Evolutionary conservation across 2,329 filamentous ascomycete species (phyloP), one percentile per base, ranked within the genome.

Genomic region (Hypoxylon sp.): DNA sequence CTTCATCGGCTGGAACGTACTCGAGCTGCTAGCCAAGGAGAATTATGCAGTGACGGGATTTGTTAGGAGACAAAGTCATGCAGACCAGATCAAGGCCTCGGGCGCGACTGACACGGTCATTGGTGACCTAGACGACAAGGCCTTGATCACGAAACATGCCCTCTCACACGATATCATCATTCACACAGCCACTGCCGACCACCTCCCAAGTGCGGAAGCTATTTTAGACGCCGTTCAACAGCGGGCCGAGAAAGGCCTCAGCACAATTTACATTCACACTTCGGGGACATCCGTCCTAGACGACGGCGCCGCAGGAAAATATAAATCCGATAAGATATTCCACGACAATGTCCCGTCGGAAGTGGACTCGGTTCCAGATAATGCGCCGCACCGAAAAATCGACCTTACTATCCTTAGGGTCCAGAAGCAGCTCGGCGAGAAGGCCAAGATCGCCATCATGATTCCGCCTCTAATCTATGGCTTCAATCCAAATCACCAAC

Each of bases 141-240:
- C 76, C 1, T 68, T 81, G 14, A 83, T 85, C 71, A 75, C 76
- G 5, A 74, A 81, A 37, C 76, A 82, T 17, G 74, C 79, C 1
- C 54, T 75, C 2, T 66, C 78, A 22, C 77, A 78, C 67, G 84
- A 86, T 56, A 81, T 85, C 7, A 76, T 82, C 40, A 77, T 86
- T 60, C 84, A 86, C 74, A 85, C 82, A 6, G 85, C 85, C 11
- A 84, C 83, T 3, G 83, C 84, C 3, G 84, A 86, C 74, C 80
- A 86, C 64, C 73, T 83, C 17, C 81, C 82, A 10, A 82, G 80
- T 11, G 84, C 79, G 1, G 70, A 83, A 70, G 82, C 83, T 14
- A 78, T 86, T 11, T 73, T 86, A 3, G 78, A 80, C 8, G 84
- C 83, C 6, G 73, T 86, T 56, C 70, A 78, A 53, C 70, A 80